Evolutionary conservation across 1,284 basidiomycete species (phyloP).

Genomic region (Mycosarcoma maydis): DNA sequence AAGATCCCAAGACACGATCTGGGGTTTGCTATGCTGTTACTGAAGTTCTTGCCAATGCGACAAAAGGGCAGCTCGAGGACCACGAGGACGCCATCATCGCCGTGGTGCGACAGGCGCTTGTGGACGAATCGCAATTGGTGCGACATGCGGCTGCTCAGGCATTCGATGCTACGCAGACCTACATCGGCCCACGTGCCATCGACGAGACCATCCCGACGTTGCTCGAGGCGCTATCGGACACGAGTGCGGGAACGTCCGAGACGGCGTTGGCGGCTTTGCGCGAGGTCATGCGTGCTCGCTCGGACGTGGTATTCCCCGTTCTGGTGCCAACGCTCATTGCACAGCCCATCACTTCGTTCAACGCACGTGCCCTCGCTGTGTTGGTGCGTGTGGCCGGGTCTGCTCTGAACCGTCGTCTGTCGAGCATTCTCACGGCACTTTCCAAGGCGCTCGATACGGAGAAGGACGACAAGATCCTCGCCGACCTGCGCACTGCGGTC

Average conservation of each 20-base stretch:
- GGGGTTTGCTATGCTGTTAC: conserved; percentile 88
- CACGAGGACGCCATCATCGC: conserved; percentile 90
- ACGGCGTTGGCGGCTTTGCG: conserved; percentile 89
- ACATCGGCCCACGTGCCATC: conserved; percentile 88
- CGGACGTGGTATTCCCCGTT: conserved; percentile 91
- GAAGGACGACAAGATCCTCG: conserved; percentile 46
- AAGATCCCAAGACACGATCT: conserved; percentile 80
- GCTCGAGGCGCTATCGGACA: conserved; percentile 78
- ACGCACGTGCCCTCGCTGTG: conserved; percentile 88
- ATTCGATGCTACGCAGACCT: conserved; percentile 91
- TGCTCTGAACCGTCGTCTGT: conserved; percentile 75
- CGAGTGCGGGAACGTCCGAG: conserved; percentile 77
- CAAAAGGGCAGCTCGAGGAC: conserved; percentile 84
- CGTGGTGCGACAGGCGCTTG: conserved; percentile 78
- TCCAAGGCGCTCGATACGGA: conserved; percentile 58
- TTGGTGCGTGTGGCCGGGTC: conserved; percentile 91
- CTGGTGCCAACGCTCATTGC: conserved; percentile 91
- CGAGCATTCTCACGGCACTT: conserved; percentile 59
- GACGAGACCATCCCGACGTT: conserved; percentile 96
- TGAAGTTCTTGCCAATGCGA: conserved; percentile 89
- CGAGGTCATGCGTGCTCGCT: conserved; percentile 74
- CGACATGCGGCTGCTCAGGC: conserved; percentile 90
- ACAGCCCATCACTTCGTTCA: conserved; percentile 91
- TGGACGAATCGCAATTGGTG: conserved; percentile 88
- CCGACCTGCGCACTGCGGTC: conserved; percentile 43